Evolutionary conservation across 1,284 basidiomycete species (phyloP), one percentile per base, ranked within the genome.

Genomic region (Rhodotorula glutinis): DNA sequence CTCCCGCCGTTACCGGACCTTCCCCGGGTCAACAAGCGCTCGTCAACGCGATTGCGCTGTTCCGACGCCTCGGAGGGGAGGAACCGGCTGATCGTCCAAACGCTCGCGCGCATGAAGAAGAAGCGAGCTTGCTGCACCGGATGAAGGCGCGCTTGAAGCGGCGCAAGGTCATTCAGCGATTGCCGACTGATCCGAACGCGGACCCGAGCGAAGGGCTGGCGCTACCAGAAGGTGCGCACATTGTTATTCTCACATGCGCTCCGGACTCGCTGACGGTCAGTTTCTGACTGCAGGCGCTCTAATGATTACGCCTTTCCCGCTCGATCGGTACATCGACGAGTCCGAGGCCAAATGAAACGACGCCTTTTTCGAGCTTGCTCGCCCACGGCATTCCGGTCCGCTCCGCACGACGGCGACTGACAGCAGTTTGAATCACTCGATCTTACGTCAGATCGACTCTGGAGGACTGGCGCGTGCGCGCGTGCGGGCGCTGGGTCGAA

Each of bases 231-330:
- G 70, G 70, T 66, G 49, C 53, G 70, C 53, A 33, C 9, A 19
- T 23, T 11, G 10, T 16, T 41, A 7, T 29, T 51, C 9, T 23
- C 27, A 10, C 3, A 47, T n/a, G 9, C 23, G 23, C 21, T 1
- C 16, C 8, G 40, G 2, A 9, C 13, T 11, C 17, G 3, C 47
- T 23, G 9, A 13, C 27, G 23, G 2, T 16, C 38, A 21, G 49
- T 53, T 29, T 27, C 2, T 46, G 4, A 4, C 23, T 21, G 56
- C 61, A 69, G 70, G 70, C 4, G 70, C 70, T 1, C 19, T 56
- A 14, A 44, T 71, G 29, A 66, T 71, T 43, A 71, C 70, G n/a
- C 70, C 70, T 3, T 71, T 71, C 59, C 29, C 25, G 4, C 27
- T 71, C 43, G 64, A 57, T 14, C 25, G 49, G 25, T 29, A 29